These are phyloP conservation scores for Plasmodiophora brassicae DNA, from an alignment of 208 protist species.

Conservation along the genomic window DNA sequence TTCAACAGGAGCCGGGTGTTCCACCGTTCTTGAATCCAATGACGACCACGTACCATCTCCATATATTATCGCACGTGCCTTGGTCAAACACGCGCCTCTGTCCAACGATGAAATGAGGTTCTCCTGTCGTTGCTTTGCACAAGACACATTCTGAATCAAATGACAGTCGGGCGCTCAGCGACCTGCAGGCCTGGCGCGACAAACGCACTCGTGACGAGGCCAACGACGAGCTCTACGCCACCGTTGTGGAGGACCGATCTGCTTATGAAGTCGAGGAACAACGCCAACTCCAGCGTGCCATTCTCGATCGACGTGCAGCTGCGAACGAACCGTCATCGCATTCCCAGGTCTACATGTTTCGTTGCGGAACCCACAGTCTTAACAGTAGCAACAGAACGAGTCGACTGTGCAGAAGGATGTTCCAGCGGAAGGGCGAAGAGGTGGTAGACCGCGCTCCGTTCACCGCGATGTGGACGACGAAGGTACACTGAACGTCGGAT, in stretches of 20 bases:
- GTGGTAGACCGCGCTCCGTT: no score
- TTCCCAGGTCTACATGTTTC: no score
- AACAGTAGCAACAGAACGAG: no score
- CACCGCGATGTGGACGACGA: no score
- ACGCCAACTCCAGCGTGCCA: not conserved
- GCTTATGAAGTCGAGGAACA: not conserved
- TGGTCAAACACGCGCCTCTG: not conserved
- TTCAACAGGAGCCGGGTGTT: not conserved
- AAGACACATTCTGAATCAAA: not conserved
- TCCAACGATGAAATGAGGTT: not conserved
- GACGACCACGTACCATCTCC: not conserved
- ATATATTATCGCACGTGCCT: not conserved
- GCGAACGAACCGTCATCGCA: no score
- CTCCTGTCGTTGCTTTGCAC: not conserved
- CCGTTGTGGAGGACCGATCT: not conserved
- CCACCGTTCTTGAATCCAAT: not conserved
- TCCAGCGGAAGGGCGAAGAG: no score
- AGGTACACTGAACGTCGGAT: no score
- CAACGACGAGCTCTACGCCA: not conserved
- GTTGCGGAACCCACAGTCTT: no score
- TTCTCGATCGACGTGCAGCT: no score
- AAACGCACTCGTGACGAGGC: not conserved
- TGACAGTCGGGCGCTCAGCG: not conserved
- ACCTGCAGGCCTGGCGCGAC: not conserved
- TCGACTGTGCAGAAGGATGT: no score